These are phyloP conservation scores for Talaromyces thailandensis DNA, from an alignment of 495 filamentous ascomycete species.

Conservation along the genomic window DNA sequence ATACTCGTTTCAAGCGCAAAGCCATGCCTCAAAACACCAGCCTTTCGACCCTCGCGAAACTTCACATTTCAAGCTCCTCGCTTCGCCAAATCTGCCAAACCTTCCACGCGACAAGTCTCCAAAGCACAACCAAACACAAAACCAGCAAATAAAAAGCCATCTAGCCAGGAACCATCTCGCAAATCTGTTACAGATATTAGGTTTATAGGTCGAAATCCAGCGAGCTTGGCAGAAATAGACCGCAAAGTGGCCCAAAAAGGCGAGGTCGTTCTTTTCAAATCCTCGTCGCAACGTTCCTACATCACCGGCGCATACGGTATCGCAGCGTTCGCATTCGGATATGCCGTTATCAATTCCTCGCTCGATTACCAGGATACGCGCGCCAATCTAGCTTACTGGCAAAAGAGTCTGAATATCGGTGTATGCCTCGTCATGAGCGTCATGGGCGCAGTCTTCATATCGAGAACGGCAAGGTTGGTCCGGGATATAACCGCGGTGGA, in stretches of 20 bases:
- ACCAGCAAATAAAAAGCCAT: background rate
- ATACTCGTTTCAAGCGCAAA: conserved; percentile 20
- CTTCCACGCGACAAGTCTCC: conserved; percentile 8
- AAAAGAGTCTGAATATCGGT: conserved; percentile 27
- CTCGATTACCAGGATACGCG: conserved; percentile 26
- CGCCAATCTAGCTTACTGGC: conserved; percentile 26
- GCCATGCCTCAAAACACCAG: conserved; percentile 10
- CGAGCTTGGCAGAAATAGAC: conserved; percentile 23
- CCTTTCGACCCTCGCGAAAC: background rate
- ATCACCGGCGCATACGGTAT: conserved; percentile 46
- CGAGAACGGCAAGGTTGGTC: conserved; percentile 26
- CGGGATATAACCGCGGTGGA: conserved; percentile 27
- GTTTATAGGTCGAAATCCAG: conserved; percentile 17
- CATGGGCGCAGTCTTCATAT: conserved; percentile 31
- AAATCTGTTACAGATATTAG: conserved; percentile 10
- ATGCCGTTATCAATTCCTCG: conserved; percentile 47
- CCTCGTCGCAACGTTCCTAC: conserved; percentile 52
- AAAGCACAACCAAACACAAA: background rate
- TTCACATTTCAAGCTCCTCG: conserved; percentile 1
- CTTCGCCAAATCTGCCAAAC: conserved; percentile 5
- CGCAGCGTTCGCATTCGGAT: conserved; percentile 47
- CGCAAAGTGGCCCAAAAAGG: conserved; percentile 26
- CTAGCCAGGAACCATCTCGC: background rate
- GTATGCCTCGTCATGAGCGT: conserved; percentile 35
- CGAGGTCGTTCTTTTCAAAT: conserved; percentile 46